Evolutionary conservation across 1,284 basidiomycete species (phyloP), one percentile per base, ranked within the genome.

Genomic region (Heterobasidion parviporum): DNA sequence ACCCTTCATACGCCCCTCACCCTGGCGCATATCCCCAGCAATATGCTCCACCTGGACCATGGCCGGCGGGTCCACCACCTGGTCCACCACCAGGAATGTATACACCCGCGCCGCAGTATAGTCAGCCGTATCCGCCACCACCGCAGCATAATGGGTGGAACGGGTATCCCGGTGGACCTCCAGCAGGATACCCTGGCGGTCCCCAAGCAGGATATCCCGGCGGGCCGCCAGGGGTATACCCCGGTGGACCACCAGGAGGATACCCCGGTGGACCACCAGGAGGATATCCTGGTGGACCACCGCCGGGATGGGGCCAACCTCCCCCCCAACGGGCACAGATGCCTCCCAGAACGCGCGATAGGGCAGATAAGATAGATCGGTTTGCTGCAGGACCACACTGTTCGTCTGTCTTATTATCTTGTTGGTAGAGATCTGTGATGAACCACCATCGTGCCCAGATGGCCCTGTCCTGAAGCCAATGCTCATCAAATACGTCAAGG

Each of bases 401-500:
- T 63, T 57, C 15, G 62, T 46, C 16, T 18, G 34, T n/a, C 49
- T 56, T 46, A 16, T 49, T 35, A 14, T 41, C n/a, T 41, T 41
- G n/a, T 41, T 12, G 38, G 12, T 8, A 14, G 36, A 32, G n/a
- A 45, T 44, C 20, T 44, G 32, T 20, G 48, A 10, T 33, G 47
- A 43, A 35, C 18, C 44, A 15, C 32, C 26, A 44, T 10, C 36
- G 3, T 43, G 41, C 15, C 5, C 52, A 89, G 87, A 89, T 62
- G 86, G 85, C 0, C 85, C 86, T 0, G 85, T 88, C 3, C 73
- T 90, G 7, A 76, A 79, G n/a, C 80, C 86, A 0, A 77, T 85
- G 61, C 66, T 83, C 34, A 67, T 76, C 18, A 73, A 72, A 50
- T 69, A 79, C 26, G 74, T 87, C 6, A 63, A 72, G 0, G 80